Conservation (phyloP, 1,139 yeast genomes). For the Diutina catenulata region DNA sequence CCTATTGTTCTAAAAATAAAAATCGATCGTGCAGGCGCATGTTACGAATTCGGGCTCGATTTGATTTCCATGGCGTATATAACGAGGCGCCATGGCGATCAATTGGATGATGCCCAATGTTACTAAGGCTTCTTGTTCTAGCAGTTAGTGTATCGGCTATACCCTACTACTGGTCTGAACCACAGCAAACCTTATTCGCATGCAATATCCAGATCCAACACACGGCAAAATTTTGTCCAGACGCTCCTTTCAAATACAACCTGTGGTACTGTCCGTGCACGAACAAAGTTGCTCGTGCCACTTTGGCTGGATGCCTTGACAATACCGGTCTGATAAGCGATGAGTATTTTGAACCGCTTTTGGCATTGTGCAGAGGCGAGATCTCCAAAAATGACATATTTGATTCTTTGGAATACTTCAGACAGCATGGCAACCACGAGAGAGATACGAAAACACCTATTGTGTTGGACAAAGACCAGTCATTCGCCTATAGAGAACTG, state of each 20-base stretch:
- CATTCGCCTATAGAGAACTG: not conserved
- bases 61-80: too few species aligned
- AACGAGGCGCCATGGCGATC: too few species aligned
- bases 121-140: too few species aligned
- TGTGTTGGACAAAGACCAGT: too few species aligned
- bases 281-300: not conserved
- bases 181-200: not conserved
- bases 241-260: not conserved
- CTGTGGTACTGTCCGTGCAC: slow-evolving; percentile 2
- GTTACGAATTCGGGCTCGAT: too few species aligned
- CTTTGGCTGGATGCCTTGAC: not conserved
- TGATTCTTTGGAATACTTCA: not conserved
- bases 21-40: too few species aligned
- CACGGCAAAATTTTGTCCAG: not conserved
- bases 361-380: not conserved
- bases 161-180: slow-evolving; percentile 2
- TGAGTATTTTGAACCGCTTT: not conserved
- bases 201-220: slow-evolving; percentile 3
- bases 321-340: not conserved
- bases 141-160: too few species aligned
- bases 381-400: not conserved
- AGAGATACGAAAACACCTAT: not conserved
- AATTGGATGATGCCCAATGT: too few species aligned
- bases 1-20: too few species aligned
- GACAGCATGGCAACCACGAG: not conserved